Evolutionary conservation across 2,329 filamentous ascomycete species (phyloP).

Genomic region (Xylaria arbuscula): DNA sequence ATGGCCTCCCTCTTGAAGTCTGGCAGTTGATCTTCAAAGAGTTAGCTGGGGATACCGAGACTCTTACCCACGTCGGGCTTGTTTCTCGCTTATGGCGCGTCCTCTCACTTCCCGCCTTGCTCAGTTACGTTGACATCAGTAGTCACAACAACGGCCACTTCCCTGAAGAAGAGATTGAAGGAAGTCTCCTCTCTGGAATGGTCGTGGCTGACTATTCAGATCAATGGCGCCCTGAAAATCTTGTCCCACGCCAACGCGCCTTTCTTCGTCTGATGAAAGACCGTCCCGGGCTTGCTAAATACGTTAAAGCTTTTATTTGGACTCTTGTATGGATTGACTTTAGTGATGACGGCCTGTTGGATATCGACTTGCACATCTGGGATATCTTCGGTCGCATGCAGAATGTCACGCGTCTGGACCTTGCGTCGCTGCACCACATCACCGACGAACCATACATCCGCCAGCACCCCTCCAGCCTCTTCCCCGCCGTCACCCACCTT

Average conservation of each 20-base stretch:
- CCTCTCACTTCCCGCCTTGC: constrained; percentile 1
- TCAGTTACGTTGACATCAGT: background rate
- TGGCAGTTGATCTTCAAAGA: background rate
- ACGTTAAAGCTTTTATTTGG: constrained; percentile 1
- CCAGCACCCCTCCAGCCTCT: constrained; percentile 1
- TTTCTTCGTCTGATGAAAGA: constrained; percentile 1
- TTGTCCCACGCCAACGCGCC: constrained; percentile 1
- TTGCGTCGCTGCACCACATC: background rate
- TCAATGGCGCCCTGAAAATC: background rate
- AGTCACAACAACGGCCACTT: background rate
- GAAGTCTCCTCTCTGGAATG: background rate
- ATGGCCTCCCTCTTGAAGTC: background rate
- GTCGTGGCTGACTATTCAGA: background rate
- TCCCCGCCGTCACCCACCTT: constrained; percentile 6
- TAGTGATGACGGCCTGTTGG: background rate
- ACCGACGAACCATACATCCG: background rate
- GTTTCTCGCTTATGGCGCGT: constrained; percentile 5
- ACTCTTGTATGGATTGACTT: constrained; percentile 5
- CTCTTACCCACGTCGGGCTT: constrained; percentile 3
- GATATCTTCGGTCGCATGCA: background rate
- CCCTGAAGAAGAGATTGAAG: background rate
- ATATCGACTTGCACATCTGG: constrained; percentile 3
- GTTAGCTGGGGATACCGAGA: background rate
- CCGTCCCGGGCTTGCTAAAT: background rate
- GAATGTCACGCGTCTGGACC: constrained; percentile 4